A percentile compares a stretch with the other conserved stretches of the same genome.
phyloP scores from a whole-genome alignment of 2,329 filamentous ascomycete species.

The Colletotrichum lentis region DNA sequence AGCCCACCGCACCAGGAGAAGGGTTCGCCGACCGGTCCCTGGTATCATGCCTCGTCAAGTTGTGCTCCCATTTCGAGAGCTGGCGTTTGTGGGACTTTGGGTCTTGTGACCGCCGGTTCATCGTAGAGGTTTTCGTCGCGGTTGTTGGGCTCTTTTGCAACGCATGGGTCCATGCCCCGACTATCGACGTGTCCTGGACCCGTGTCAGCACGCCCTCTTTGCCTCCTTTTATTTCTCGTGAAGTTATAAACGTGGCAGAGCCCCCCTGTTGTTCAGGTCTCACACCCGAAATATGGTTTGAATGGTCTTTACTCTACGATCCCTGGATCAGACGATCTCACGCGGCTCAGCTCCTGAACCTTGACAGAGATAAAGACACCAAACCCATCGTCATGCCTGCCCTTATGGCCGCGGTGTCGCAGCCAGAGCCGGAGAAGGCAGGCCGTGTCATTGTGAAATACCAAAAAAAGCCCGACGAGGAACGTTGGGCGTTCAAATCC shows the following conservation, averaged over 20 bases:
- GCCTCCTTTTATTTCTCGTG: background rate
- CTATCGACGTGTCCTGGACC: conserved; percentile 21
- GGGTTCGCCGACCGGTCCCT: conserved; percentile 25
- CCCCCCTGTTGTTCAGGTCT: background rate
- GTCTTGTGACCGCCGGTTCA: background rate
- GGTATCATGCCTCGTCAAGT: conserved; percentile 22
- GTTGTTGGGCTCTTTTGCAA: conserved; percentile 32
- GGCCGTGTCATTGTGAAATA: conserved; percentile 28
- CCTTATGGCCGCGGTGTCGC: conserved; percentile 13
- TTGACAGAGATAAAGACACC: background rate
- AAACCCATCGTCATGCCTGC: background rate
- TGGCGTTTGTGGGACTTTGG: conserved; percentile 20
- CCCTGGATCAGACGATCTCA: conserved; percentile 29
- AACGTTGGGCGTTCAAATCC: conserved; percentile 27
- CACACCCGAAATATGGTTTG: conserved; percentile 28
- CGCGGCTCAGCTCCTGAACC: conserved; percentile 9
- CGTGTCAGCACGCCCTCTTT: background rate
- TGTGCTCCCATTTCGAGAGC: conserved; percentile 21
- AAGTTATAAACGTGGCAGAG: background rate
- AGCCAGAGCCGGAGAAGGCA: conserved; percentile 24
- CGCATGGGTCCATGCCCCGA: conserved; percentile 26
- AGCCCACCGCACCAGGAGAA: conserved; percentile 4
- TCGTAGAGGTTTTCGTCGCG: conserved; percentile 1
- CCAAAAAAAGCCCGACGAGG: conserved; percentile 23
- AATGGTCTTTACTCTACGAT: conserved; percentile 32